Percentiles rank a stretch among this genome's conserved stretches.
Evolutionary conservation across 345 rosid species (phyloP).

Genomic region (Gossypium longicalyx): DNA sequence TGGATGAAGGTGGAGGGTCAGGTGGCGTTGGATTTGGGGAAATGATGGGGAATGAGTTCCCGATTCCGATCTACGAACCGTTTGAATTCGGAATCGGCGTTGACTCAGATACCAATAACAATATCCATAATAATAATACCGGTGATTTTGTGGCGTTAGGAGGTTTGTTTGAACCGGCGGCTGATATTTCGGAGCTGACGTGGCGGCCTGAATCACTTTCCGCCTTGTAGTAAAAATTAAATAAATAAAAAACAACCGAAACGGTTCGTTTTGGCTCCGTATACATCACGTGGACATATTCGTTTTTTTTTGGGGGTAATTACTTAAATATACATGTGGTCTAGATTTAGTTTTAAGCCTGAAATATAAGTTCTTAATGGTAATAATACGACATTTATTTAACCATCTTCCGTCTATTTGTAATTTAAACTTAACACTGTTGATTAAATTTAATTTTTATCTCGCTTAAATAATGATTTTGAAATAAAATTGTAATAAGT

Average conservation of each 20-base stretch:
- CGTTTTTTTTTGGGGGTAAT: neutral
- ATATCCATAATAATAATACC: conserved; percentile 11
- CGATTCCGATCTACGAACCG: conserved; percentile 37
- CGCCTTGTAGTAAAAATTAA: conserved; percentile 23
- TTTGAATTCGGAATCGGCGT: conserved; percentile 40
- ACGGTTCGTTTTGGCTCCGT: neutral
- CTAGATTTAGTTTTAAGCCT: neutral
- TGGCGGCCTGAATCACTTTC: conserved; percentile 63
- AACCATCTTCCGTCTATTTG: neutral
- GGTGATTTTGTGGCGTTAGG: conserved; percentile 55
- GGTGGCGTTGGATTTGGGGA: conserved; percentile 31
- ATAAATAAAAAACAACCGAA: neutral
- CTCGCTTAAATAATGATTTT: no score
- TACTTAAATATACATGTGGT: neutral
- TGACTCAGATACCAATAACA: conserved; percentile 15
- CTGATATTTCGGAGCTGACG: conserved; percentile 36
- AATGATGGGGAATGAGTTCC: conserved; percentile 32
- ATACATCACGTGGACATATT: neutral
- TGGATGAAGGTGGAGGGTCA: conserved; percentile 25
- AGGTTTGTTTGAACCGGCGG: conserved; percentile 52
- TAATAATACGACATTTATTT: neutral
- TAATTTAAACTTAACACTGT: neutral
- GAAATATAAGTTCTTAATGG: neutral
- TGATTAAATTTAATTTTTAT: neutral
- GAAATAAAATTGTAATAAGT: no score